phyloP scores from a whole-genome alignment of 306 rosid genomes.

The Lagenaria siceraria region DNA sequence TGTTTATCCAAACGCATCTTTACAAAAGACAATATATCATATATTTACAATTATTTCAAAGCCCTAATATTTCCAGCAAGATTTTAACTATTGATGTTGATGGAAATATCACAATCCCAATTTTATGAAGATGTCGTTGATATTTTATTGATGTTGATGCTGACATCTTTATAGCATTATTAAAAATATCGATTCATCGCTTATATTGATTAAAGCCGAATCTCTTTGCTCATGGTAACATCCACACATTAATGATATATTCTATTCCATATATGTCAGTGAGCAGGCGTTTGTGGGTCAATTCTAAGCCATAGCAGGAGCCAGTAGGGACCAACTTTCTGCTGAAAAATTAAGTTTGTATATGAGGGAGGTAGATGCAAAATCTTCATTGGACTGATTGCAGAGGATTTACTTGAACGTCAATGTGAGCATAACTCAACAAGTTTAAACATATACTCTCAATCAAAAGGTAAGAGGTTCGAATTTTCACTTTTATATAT shows the following conservation, averaged over 20 bases:
- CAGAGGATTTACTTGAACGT: not conserved
- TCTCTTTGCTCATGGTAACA: not conserved
- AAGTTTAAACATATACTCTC: too few relatives aligned
- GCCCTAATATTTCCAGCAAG: not conserved
- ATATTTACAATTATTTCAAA: not conserved
- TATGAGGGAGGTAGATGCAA: not conserved
- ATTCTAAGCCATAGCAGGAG: not conserved
- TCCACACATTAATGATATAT: not conserved
- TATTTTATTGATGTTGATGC: not conserved
- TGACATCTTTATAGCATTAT: not conserved
- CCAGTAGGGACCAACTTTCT: not conserved
- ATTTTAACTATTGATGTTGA: not conserved
- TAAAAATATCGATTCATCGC: not conserved
- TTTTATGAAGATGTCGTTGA: not conserved
- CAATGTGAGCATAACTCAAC: too few relatives aligned
- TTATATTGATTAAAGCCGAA: not conserved
- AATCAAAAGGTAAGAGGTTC: too few relatives aligned
- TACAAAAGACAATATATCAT: not conserved
- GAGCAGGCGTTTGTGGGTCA: not conserved
- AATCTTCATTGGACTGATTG: constrained; percentile 1
- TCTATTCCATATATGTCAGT: not conserved
- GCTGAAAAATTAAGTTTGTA: not conserved
- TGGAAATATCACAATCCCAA: not conserved
- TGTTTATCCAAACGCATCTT: not conserved
- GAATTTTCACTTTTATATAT: too few relatives aligned